Base-by-base conservation (phyloP, 2,329 filamentous ascomycete species). In the Colletotrichum siamense region DNA sequence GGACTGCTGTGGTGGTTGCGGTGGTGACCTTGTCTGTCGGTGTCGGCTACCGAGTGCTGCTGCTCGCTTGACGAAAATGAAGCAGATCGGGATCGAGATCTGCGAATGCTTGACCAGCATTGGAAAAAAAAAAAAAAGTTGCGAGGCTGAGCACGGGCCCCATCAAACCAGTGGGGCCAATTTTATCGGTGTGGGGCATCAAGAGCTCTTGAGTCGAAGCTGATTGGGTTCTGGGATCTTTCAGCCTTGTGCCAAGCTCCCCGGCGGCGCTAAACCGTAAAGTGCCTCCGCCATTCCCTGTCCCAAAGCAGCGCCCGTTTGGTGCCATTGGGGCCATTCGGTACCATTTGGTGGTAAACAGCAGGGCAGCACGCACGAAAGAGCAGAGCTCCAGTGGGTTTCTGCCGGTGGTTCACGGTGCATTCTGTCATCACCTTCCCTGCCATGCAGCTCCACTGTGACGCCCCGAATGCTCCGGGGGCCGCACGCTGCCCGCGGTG, bases 51-150 rank as follows among this genome's bases (percentile, higher is more conserved):
- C n/a, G 44, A 52, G n/a, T 52, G 44, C 44, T 49, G 34, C 34
- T 49, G 44, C 44, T 52, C 44, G 44, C 44, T n/a, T 52, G 44
- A 22, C 44, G 44, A 61, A 61, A 61, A 61, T 28, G n/a, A 61
- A 36, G 18, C 44, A 36, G 71, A 67, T 61, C 52, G 32, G 15
- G 62, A 59, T 63, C 61, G 70, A 66, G 70, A 55, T 34, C 59
- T 49, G 16, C 39, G 44, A 62, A 76, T 24, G 26, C 28, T 28
- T 64, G 70, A 52, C 44, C 44, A 52, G 44, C 36, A 66, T 24
- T 26, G n/a, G 18, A 15, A 81, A 82, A n/a, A n/a, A 74, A 76
- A n/a, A n/a, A 73, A 78, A 74, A 76, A 71, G 61, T 77, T 74
- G 71, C 71, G 71, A 79, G 79, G 79, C 74, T 78, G 71, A 70